Base-by-base conservation (phyloP, 805 yeast species). In the Komagataella pastoris region DNA sequence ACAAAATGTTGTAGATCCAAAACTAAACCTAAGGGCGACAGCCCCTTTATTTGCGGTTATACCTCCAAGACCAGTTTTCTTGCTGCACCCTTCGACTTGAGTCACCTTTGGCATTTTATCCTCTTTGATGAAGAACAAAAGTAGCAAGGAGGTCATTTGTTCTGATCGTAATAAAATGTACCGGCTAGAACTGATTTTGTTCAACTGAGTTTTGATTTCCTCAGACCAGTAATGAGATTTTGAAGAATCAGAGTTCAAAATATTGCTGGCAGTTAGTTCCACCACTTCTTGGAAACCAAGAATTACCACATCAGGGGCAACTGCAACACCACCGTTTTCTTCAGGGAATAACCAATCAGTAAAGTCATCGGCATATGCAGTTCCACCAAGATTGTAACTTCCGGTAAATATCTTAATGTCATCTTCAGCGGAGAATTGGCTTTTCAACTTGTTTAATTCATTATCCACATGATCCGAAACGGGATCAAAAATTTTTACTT, bases 11-110 rank as follows among this genome's bases (percentile, higher is more conserved):
- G 96, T 84, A 36, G 81, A 76, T 1, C 93, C 93, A 65, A 77
- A 88, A 50, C 84, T 79, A 66, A 91, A 86, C 54, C 97, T 75
- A 14, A 93, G 88, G 0, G 96, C 97, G 54, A 90, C 95, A 3
- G 95, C 97, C 47, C 99, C 99, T 65, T 91, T 91, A 64, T 93
- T 91, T 17, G 97, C 99, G 0, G 98, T 80, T 70, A 93, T 91
- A 47, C 99, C 99, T 44, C 97, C 97, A 51, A 93, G 71, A 0
- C 98, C 99, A 0, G 98, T 91, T 66, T 91, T 91, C 60, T 90
- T 91, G 10, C 86, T 77, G n/a, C 90, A 77, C n/a, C 97, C 97
- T 58, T 89, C 90, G 4, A 93, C 97, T 60, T 85, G 83, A 12
- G 87, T 85, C 3, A 93, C 81, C 51, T 72, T 61, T 0, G 59